A percentile compares a stretch with the other conserved stretches of the same genome.
Conservation (phyloP, 148 eudicot genomes). For the Amaranthus palmeri region DNA sequence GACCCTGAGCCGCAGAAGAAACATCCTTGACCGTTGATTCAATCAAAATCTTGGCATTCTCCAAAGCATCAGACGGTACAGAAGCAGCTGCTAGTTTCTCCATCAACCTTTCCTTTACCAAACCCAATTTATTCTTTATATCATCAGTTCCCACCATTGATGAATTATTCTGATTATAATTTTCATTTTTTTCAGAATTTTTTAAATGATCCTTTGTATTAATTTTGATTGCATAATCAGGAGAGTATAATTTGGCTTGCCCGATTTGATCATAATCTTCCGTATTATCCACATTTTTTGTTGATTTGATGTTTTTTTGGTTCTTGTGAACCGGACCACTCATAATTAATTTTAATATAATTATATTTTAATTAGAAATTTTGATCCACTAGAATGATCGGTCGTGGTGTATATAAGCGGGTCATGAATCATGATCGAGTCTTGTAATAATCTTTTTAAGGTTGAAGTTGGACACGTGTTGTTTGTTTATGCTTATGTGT, state of each 20-base stretch:
- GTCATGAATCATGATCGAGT: too few species aligned
- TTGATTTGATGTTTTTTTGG: slow-evolving; percentile 5
- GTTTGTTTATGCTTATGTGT: too few species aligned
- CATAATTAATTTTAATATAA: too few species aligned
- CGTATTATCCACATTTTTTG: slow-evolving; percentile 16
- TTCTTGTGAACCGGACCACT: too few species aligned
- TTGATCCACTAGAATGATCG: too few species aligned
- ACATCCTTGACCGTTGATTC: slow-evolving; percentile 26
- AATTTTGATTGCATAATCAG: slow-evolving; percentile 23
- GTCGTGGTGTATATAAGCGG: too few species aligned
- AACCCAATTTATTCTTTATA: slow-evolving; percentile 15
- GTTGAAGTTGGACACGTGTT: too few species aligned
- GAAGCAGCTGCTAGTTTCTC: slow-evolving; percentile 24
- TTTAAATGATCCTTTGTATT: slow-evolving; percentile 6
- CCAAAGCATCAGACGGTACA: slow-evolving; percentile 22
- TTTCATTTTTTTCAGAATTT: not conserved
- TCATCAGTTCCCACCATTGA: slow-evolving; percentile 23
- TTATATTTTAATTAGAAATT: too few species aligned
- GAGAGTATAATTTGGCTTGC: slow-evolving; percentile 22
- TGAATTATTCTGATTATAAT: not conserved
- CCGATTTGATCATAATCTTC: slow-evolving; percentile 18
- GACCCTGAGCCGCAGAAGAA: slow-evolving; percentile 23
- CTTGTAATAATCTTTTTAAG: too few species aligned
- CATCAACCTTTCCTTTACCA: slow-evolving; percentile 22
- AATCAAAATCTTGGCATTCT: slow-evolving; percentile 17